Evolutionary conservation across 257 asterid genomes (phyloP).

Genomic region (Jasminum sambac): DNA sequence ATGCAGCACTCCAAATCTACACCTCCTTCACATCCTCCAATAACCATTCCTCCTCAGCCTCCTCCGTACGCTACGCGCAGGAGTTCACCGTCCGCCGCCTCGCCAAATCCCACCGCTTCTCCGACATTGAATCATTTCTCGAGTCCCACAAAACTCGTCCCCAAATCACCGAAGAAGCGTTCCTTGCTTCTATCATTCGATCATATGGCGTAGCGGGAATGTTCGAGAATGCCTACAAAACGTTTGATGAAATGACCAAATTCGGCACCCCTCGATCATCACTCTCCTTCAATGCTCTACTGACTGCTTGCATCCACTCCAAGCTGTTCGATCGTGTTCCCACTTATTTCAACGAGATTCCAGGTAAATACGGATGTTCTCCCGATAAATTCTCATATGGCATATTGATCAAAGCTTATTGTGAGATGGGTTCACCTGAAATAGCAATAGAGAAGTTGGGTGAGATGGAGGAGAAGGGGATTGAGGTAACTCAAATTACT

Average conservation of each 20-base stretch:
- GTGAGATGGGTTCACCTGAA: slow-evolving; percentile 61
- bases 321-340: slow-evolving; percentile 54
- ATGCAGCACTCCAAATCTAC: slow-evolving; percentile 69
- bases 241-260: slow-evolving; percentile 60
- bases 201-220: slow-evolving; percentile 76
- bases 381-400: slow-evolving; percentile 74
- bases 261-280: slow-evolving; percentile 72
- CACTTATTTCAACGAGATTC: slow-evolving; percentile 53
- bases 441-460: slow-evolving; percentile 49
- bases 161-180: slow-evolving; percentile 62
- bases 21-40: slow-evolving; percentile 53
- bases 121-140: slow-evolving; percentile 63
- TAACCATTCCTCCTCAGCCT: slow-evolving; percentile 42
- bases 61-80: slow-evolving; percentile 67
- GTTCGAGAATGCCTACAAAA: slow-evolving; percentile 63
- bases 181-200: slow-evolving; percentile 67
- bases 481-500: slow-evolving; percentile 38
- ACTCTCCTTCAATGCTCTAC: slow-evolving; percentile 67
- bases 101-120: slow-evolving; percentile 59
- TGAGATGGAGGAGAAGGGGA: slow-evolving; percentile 62
- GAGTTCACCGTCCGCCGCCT: slow-evolving; percentile 73
- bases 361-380: slow-evolving; percentile 45
- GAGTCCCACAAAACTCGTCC: slow-evolving; percentile 73
- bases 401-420: slow-evolving; percentile 62
- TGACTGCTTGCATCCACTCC: slow-evolving; percentile 45